Evolutionary conservation across 129 eudicot genomes (phyloP).

Genomic region (Helianthus annuus): HanXRQr2.0-SUNRISE NC_035433.2:132481789-132482288

Average conservation of each 20-base stretch:
- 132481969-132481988: slow-evolving; percentile 96
- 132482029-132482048: slow-evolving; percentile 81
- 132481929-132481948: slow-evolving; percentile 96
- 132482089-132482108: slow-evolving; percentile 97
- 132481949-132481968: slow-evolving; percentile 81
- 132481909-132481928: slow-evolving; percentile 92
- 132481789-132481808: too few relatives aligned
- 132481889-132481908: slow-evolving; percentile 97
- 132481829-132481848: too few relatives aligned
- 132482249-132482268: slow-evolving; percentile 33
- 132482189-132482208: slow-evolving; percentile 59
- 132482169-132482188: slow-evolving; percentile 84
- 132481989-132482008: slow-evolving; percentile 96
- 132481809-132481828: too few relatives aligned
- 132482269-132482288: slow-evolving; percentile 41
- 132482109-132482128: slow-evolving; percentile 88
- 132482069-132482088: slow-evolving; percentile 79
- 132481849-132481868: too few relatives aligned
- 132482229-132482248: slow-evolving; percentile 51
- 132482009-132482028: slow-evolving; percentile 62
- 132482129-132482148: slow-evolving; percentile 77
- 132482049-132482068: slow-evolving; percentile 96
- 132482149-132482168: slow-evolving; percentile 91
- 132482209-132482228: slow-evolving; percentile 37
- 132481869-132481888: slow-evolving; percentile 68